Conservation (phyloP, 208 protist species). For the Cochliopodium minus region DNA sequence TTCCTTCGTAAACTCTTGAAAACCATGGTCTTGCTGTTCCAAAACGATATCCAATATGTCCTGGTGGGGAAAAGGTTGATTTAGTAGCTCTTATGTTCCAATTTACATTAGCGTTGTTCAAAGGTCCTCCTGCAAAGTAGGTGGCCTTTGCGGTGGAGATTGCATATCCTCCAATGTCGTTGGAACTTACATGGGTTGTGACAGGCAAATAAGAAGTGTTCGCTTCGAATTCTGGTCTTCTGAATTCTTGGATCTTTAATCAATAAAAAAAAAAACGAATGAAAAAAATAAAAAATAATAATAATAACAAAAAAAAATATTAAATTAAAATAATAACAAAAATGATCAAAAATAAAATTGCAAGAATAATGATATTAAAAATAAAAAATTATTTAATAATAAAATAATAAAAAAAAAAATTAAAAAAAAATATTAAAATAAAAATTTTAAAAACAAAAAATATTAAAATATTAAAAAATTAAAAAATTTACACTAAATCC, state of each 20-base stretch:
- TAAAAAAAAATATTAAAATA: too few relatives aligned
- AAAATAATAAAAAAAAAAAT: too few relatives aligned
- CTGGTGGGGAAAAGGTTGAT: background rate
- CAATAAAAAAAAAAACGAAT: background rate
- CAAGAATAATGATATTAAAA: too few relatives aligned
- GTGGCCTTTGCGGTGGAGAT: background rate
- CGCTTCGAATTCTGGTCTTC: background rate
- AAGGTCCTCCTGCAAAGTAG: background rate
- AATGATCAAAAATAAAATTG: too few relatives aligned
- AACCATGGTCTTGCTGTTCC: too few relatives aligned
- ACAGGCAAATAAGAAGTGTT: background rate
- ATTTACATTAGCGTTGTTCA: background rate
- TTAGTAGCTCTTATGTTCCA: background rate
- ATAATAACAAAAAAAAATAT: too few relatives aligned
- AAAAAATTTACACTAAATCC: too few relatives aligned
- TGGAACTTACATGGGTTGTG: background rate
- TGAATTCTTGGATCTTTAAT: slow-evolving; percentile 1
- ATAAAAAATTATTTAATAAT: too few relatives aligned
- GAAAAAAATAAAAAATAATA: too few relatives aligned
- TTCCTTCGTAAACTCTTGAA: background rate
- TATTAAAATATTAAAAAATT: too few relatives aligned
- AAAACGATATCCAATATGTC: background rate
- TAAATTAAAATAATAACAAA: too few relatives aligned
- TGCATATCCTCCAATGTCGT: background rate
- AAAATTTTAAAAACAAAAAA: too few relatives aligned